Percentiles rank a stretch among this genome's conserved stretches.
Conservation (phyloP, 1,139 yeast genomes). For the Lodderomyces pseudojiufengensis region DNA sequence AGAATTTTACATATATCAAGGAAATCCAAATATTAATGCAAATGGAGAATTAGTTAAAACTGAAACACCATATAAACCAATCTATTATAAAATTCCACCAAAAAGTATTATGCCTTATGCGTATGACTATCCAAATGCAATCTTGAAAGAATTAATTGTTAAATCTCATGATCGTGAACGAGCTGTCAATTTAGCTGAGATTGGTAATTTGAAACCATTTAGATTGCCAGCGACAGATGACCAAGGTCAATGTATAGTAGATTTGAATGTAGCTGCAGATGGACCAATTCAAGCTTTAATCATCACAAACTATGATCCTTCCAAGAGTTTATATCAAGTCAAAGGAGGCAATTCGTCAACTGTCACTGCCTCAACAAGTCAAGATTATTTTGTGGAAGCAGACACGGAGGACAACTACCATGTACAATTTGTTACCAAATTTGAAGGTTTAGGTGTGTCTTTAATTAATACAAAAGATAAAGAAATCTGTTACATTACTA, state of each 20-base stretch:
- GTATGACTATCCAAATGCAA: constrained; percentile 95
- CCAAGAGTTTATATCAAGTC: constrained; percentile 67
- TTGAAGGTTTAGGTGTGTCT: constrained; percentile 90
- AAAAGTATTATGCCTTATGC: constrained; percentile 97
- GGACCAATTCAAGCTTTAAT: constrained; percentile 91
- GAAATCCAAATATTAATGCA: constrained; percentile 74
- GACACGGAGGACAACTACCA: constrained; percentile 69
- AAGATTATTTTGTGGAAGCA: constrained; percentile 56
- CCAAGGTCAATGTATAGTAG: constrained; percentile 54
- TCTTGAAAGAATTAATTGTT: constrained; percentile 73
- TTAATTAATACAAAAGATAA: constrained; percentile 66
- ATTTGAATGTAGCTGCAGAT: constrained; percentile 90
- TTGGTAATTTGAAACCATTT: constrained; percentile 88
- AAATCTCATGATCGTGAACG: constrained; percentile 73
- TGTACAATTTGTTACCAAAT: constrained; percentile 56
- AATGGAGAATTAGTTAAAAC: constrained; percentile 58
- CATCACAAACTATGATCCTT: constrained; percentile 77
- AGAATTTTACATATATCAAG: constrained; percentile 82
- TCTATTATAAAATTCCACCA: constrained; percentile 77
- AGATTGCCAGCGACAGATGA: constrained; percentile 55
- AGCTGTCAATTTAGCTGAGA: constrained; percentile 81
- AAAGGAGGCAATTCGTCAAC: constrained; percentile 26
- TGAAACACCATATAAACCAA: constrained; percentile 59
- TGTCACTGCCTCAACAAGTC: constrained; percentile 18
- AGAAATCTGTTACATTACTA: constrained; percentile 78